Percentiles rank a stretch among this genome's conserved stretches.
Evolutionary conservation across 345 rosid genomes (phyloP).

Genomic region (Sisymbrium irio): DNA sequence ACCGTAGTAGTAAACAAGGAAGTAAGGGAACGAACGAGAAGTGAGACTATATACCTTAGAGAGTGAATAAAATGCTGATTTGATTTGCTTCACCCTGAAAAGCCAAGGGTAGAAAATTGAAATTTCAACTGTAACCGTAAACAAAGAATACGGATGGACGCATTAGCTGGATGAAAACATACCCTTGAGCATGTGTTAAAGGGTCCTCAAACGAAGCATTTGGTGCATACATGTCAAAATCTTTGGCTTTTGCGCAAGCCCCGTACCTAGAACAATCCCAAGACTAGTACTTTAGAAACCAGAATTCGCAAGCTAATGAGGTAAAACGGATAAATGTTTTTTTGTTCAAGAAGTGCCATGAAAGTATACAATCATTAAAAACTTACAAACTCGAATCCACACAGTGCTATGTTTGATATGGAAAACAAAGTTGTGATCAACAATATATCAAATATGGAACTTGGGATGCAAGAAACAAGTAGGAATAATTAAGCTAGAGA

Average conservation of each 20-base stretch:
- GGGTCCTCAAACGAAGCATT: slow-evolving; percentile 94
- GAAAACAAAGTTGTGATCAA: not conserved
- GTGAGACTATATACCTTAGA: slow-evolving; percentile 47
- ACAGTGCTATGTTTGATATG: not conserved
- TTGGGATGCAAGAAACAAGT: slow-evolving; percentile 4
- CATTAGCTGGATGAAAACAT: not conserved
- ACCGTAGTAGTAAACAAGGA: not conserved
- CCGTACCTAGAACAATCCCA: slow-evolving; percentile 55
- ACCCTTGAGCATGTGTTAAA: slow-evolving; percentile 90
- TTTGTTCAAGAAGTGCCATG: not conserved
- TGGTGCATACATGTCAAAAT: slow-evolving; percentile 75
- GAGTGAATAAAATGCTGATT: slow-evolving; percentile 86
- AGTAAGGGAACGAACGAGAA: not conserved
- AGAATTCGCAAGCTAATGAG: not conserved
- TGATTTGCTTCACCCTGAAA: slow-evolving; percentile 82
- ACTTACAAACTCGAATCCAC: not conserved
- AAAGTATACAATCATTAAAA: not conserved
- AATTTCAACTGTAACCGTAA: not conserved
- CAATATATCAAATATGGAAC: not conserved
- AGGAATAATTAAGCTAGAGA: not conserved
- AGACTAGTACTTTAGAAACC: not conserved
- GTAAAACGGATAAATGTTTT: not conserved
- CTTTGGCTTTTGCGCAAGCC: slow-evolving; percentile 53
- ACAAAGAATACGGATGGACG: not conserved
- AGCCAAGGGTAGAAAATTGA: not conserved